Base-by-base conservation (phyloP, 805 yeast species). In the Nakazawaea molendinolei region DNA sequence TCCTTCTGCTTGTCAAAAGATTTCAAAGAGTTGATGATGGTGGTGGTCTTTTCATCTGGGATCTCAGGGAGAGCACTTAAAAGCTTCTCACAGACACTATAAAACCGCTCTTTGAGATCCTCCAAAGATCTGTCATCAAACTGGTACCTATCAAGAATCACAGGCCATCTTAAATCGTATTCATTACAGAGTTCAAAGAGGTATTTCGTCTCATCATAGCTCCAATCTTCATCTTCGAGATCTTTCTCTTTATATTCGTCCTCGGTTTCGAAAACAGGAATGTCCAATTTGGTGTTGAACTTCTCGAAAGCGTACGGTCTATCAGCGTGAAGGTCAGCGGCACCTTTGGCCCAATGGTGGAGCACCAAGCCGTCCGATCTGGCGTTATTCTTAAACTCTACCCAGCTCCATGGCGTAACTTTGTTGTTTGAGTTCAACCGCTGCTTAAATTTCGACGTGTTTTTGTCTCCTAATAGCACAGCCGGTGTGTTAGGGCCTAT, bases 401-500 rank as follows among this genome's bases (percentile, higher is more conserved):
- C 70, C 57, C 75, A 65, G 1, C 74, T 69, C 99, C 99, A 92
- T 1, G 95, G 87, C 0, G 92, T 71, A 0, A 86, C 81, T 42
- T 76, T 80, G 14, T 71, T 67, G 28, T 62, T 61, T 47, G 75
- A 65, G 40, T 74, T 74, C 35, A 85, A 66, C 46, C 76, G 71
- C 41, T 79, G 85, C 44, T 79, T 81, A 51, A 78, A 78, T 44
- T 75, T 69, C 35, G 55, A 60, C 19, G 52, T 61, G n/a, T 61
- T 57, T 35, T 63, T 65, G n/a, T 71, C 71, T n/a, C 69, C 71
- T 14, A 38, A 24, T 6, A 38, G 14, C 6, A 71, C 74, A 0
- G 97, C 89, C 1, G 98, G 96, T 2, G 95, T 77, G 55, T 86
- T 86, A 26, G 92, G 89, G 5, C 99, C 98, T 27, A 92, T 64